These are phyloP conservation scores for Globisporangium uncinulatum DNA, from an alignment of 352 stramenopile species.

Conservation along the genomic window DNA sequence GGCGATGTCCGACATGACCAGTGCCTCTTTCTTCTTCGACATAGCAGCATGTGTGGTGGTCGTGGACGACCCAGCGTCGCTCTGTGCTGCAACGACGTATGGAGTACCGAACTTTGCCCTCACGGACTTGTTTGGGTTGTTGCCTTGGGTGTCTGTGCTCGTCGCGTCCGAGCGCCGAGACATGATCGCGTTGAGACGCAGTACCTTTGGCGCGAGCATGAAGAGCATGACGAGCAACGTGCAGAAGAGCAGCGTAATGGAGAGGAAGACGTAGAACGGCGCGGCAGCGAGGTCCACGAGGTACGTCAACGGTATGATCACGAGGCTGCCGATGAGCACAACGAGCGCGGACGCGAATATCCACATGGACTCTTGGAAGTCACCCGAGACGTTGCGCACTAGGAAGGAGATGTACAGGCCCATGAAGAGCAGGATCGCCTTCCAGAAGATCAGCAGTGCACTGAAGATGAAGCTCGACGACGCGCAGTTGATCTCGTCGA, in stretches of 20 bases:
- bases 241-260: conserved; percentile 21
- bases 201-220: conserved; percentile 38
- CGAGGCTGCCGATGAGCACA: conserved; percentile 38
- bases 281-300: conserved; percentile 30
- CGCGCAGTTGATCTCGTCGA: conserved; percentile 7
- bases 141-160: neutral
- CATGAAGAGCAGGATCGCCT: conserved; percentile 22
- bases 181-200: conserved; percentile 24
- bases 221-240: conserved; percentile 32
- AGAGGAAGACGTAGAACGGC: conserved; percentile 33
- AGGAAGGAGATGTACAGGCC: conserved; percentile 19
- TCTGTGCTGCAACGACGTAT: neutral
- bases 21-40: too few relatives aligned
- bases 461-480: conserved; percentile 26
- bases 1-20: too few relatives aligned
- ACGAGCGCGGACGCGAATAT: conserved; percentile 44
- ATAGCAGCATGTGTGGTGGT: too few relatives aligned
- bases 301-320: conserved; percentile 51
- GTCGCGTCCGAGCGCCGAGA: neutral
- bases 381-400: conserved; percentile 23
- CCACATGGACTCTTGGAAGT: conserved; percentile 69
- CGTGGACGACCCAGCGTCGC: too few relatives aligned
- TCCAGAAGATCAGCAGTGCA: conserved; percentile 36
- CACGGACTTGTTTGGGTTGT: too few relatives aligned
- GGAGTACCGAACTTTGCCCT: neutral